phyloP scores from a whole-genome alignment of 2,329 filamentous ascomycete species.

The Fusarium avenaceum region DNA sequence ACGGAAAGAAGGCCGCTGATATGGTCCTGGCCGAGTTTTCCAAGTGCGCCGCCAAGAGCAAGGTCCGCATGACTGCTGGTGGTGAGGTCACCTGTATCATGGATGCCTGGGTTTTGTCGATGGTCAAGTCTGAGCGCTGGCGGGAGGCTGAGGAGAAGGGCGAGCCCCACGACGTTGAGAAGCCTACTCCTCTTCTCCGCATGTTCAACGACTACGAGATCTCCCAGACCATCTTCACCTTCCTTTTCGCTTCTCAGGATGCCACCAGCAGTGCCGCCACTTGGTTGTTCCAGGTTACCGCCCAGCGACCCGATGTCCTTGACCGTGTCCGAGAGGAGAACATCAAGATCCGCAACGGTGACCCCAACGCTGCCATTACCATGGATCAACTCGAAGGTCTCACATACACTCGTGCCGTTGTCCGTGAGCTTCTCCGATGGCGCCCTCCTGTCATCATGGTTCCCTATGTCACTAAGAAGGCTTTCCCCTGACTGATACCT shows the following conservation, averaged over 20 bases:
- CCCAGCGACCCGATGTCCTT: constrained; percentile 92
- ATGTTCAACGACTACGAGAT: constrained; percentile 94
- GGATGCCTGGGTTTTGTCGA: constrained; percentile 92
- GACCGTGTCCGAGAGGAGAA: constrained; percentile 95
- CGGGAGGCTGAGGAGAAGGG: constrained; percentile 82
- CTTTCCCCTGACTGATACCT: constrained; percentile 87
- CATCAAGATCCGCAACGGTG: constrained; percentile 78
- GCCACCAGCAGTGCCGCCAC: constrained; percentile 93
- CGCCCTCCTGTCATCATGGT: constrained; percentile 98
- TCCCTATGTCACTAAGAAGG: constrained; percentile 93
- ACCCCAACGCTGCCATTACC: constrained; percentile 76
- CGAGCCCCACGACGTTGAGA: constrained; percentile 77
- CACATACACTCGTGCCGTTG: constrained; percentile 90
- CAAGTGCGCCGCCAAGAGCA: constrained; percentile 93
- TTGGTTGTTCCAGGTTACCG: constrained; percentile 95
- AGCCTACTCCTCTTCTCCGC: constrained; percentile 85
- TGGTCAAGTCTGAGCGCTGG: constrained; percentile 88
- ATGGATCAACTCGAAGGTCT: constrained; percentile 92
- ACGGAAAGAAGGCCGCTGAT: constrained; percentile 94
- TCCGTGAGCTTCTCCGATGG: constrained; percentile 92
- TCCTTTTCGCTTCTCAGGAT: constrained; percentile 97
- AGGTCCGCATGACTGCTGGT: constrained; percentile 89
- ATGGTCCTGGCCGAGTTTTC: constrained; percentile 91
- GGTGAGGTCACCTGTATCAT: constrained; percentile 92
- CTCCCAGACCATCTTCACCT: constrained; percentile 92